Conservation (phyloP, 352 stramenopile species). For the Phytopythium aichiense region DNA sequence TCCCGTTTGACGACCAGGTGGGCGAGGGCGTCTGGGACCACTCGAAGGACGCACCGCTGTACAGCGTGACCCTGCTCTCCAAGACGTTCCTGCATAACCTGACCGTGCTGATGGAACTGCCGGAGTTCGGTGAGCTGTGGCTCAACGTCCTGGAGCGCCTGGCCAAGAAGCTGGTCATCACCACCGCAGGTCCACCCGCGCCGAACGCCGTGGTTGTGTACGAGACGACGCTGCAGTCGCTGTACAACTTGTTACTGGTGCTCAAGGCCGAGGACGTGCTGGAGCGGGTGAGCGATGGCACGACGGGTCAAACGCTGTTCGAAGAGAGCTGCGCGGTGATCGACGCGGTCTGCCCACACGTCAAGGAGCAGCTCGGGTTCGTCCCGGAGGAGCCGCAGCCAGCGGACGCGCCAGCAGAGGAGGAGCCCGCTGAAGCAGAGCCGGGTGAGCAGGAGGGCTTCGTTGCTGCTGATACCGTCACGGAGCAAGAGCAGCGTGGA, state of each 20-base stretch:
- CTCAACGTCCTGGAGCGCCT: constrained; percentile 70
- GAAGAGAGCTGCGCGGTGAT: constrained; percentile 72
- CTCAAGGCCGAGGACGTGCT: constrained; percentile 77
- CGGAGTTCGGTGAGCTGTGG: constrained; percentile 69
- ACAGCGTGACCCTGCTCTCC: constrained; percentile 80
- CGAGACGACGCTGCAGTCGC: constrained; percentile 80
- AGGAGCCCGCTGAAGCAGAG: neutral
- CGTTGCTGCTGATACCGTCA: neutral
- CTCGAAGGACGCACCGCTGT: constrained; percentile 62
- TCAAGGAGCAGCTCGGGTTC: constrained; percentile 73
- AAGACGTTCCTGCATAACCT: constrained; percentile 89
- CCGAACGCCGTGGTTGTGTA: constrained; percentile 63
- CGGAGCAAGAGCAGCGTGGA: neutral
- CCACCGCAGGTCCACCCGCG: constrained; percentile 19
- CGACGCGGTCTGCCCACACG: constrained; percentile 64
- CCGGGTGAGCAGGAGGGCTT: neutral
- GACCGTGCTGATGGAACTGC: constrained; percentile 59
- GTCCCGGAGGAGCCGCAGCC: constrained; percentile 25
- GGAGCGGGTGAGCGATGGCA: constrained; percentile 38
- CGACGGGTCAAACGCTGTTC: constrained; percentile 48
- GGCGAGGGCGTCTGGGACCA: constrained; percentile 47
- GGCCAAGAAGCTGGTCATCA: constrained; percentile 57
- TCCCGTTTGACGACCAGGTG: constrained; percentile 83
- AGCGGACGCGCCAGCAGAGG: constrained; percentile 1
- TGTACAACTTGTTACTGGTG: constrained; percentile 85